Percentiles rank a stretch among this genome's conserved stretches.
These are phyloP conservation scores for Eutypella sp. DNA, from an alignment of 2,329 filamentous ascomycete species.

Conservation along the genomic window DNA sequence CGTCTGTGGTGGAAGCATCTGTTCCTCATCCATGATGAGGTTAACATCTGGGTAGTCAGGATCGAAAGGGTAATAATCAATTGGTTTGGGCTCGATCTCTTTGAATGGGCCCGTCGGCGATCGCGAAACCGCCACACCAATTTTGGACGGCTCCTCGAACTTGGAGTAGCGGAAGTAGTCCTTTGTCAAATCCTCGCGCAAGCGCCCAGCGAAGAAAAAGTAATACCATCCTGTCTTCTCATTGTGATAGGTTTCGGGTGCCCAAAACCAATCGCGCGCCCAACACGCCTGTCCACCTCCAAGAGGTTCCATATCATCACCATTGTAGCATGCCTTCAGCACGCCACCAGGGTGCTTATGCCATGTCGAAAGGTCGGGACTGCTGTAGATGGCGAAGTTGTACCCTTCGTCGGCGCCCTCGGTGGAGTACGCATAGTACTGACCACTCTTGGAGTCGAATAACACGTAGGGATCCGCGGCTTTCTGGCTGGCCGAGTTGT, in stretches of 20 bases:
- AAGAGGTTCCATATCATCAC: constrained; percentile 21
- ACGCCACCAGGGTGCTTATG: constrained; percentile 28
- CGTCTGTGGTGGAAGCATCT: constrained; percentile 28
- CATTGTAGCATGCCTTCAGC: constrained; percentile 28
- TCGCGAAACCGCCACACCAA: constrained; percentile 30
- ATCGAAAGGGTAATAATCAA: constrained; percentile 32
- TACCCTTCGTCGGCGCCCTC: constrained; percentile 28
- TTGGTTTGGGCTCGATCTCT: constrained; percentile 27
- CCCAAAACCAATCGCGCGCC: constrained; percentile 33
- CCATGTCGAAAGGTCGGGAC: constrained; percentile 32
- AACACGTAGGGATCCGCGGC: constrained; percentile 30
- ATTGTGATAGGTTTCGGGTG: constrained; percentile 32
- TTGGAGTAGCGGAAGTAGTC: constrained; percentile 29
- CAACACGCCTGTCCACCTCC: constrained; percentile 30
- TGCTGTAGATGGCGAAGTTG: constrained; percentile 31
- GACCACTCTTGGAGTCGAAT: constrained; percentile 23
- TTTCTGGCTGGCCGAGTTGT: constrained; percentile 28
- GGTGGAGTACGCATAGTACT: constrained; percentile 32
- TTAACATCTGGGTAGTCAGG: constrained; percentile 31
- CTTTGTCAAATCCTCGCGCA: constrained; percentile 27
- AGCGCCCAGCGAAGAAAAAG: constrained; percentile 31
- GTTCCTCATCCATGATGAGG: constrained; percentile 32
- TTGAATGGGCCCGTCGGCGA: constrained; percentile 29
- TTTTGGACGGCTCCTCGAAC: constrained; percentile 32
- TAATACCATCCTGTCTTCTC: constrained; percentile 32